phyloP scores from a whole-genome alignment of 768 basidiomycete species.

The Aureoboletus auriporus region DNA sequence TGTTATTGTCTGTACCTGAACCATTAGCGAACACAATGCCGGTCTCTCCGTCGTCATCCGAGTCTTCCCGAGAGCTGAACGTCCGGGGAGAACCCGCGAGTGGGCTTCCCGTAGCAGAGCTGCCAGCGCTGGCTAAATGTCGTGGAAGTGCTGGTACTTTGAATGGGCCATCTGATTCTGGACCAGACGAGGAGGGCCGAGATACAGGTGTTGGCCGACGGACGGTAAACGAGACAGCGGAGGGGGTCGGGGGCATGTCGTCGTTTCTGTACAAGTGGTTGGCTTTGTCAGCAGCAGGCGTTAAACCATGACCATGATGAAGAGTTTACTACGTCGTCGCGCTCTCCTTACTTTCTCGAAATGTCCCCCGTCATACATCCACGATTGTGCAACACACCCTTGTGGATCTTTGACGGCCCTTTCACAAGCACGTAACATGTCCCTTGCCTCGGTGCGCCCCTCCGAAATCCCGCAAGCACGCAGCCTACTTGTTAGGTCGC shows the following conservation, averaged over 20 bases:
- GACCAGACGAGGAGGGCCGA: conserved; percentile 56
- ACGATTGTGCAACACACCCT: too few relatives aligned
- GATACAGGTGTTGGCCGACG: conserved; percentile 73
- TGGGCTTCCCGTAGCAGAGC: conserved; percentile 51
- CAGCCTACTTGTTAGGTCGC: conserved; percentile 45
- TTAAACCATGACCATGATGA: background rate
- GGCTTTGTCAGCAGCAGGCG: conserved; percentile 7
- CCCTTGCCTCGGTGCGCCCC: conserved; percentile 20
- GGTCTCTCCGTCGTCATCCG: conserved; percentile 24
- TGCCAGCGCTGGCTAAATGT: conserved; percentile 39
- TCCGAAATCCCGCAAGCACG: conserved; percentile 42
- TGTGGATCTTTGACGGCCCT: too few relatives aligned
- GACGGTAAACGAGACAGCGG: conserved; percentile 78
- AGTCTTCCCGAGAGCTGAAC: conserved; percentile 23
- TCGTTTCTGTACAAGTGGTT: too few relatives aligned
- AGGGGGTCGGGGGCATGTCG: conserved; percentile 21
- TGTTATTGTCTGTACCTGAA: conserved; percentile 22
- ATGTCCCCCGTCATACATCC: too few relatives aligned
- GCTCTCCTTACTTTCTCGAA: too few relatives aligned
- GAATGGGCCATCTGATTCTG: conserved; percentile 58
- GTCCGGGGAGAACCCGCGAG: conserved; percentile 49
- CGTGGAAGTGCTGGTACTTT: conserved; percentile 61
- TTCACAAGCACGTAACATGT: conserved; percentile 3
- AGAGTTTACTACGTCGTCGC: too few relatives aligned
- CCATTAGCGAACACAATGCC: conserved; percentile 23